Conservation (phyloP, 306 rosid species). For the Vigna hirtella region DNA sequence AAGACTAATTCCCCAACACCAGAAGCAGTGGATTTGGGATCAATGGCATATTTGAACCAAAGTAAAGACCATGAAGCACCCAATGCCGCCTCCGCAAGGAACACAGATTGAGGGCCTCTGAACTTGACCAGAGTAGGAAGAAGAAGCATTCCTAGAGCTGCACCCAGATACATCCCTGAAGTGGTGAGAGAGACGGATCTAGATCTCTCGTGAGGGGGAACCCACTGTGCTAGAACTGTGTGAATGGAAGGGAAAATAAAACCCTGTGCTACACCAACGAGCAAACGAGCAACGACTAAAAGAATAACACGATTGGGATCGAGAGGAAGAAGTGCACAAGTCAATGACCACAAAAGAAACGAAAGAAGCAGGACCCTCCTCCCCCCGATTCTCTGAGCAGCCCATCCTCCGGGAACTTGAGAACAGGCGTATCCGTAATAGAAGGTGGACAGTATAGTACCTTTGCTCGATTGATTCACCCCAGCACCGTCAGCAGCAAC, state of each 20-base stretch:
- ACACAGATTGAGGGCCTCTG: constrained; percentile 87
- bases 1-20: constrained; percentile 77
- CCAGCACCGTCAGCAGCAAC: constrained; percentile 83
- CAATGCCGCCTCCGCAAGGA: constrained; percentile 76
- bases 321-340: constrained; percentile 82
- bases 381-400: constrained; percentile 90
- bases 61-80: constrained; percentile 85
- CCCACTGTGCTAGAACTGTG: constrained; percentile 98
- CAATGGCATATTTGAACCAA: constrained; percentile 83
- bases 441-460: constrained; percentile 85
- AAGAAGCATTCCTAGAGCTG: constrained; percentile 86
- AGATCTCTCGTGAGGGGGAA: constrained; percentile 96
- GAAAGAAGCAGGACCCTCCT: constrained; percentile 84
- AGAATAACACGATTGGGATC: constrained; percentile 67
- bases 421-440: constrained; percentile 97
- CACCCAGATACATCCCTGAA: constrained; percentile 96
- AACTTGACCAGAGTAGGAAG: constrained; percentile 84
- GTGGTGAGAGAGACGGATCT: constrained; percentile 95
- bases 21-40: constrained; percentile 84
- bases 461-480: constrained; percentile 83
- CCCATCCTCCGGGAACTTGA: constrained; percentile 98
- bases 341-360: constrained; percentile 82
- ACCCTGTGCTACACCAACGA: constrained; percentile 95
- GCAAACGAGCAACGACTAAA: constrained; percentile 80
- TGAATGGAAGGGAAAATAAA: constrained; percentile 96